A percentile compares a stretch with the other conserved stretches of the same genome.
Evolutionary conservation across 2,329 filamentous ascomycete genomes (phyloP).

Genomic region (Colletotrichum eleusines): DNA sequence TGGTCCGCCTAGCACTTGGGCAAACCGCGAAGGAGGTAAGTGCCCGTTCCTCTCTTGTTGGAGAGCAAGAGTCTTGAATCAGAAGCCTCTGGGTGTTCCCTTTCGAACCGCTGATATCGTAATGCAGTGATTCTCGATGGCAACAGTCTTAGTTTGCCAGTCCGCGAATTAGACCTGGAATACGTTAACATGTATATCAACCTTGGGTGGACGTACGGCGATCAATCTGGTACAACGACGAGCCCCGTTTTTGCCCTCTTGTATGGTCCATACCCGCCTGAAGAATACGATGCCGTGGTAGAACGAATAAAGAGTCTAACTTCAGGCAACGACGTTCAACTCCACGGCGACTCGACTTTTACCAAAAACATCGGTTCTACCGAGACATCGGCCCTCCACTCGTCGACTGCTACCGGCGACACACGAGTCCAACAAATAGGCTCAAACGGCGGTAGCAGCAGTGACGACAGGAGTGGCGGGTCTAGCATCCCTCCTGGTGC

Average conservation of each 20-base stretch:
- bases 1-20: neutral
- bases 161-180: neutral
- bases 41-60: neutral
- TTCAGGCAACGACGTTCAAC: neutral
- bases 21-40: neutral
- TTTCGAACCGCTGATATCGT: neutral
- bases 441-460: neutral
- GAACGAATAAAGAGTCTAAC: neutral
- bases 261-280: neutral
- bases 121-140: neutral
- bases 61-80: neutral
- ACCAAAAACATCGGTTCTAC: neutral
- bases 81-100: neutral
- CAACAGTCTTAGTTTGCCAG: neutral
- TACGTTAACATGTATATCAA: conserved; percentile 14
- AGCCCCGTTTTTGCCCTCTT: conserved; percentile 27
- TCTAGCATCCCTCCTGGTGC: conserved; percentile 56
- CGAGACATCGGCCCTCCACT: neutral
- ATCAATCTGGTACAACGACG: conserved; percentile 4
- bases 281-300: neutral
- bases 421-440: neutral
- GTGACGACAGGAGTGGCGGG: neutral
- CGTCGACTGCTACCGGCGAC: neutral
- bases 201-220: conserved; percentile 3
- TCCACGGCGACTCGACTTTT: neutral